A percentile compares a stretch with the other conserved stretches of the same genome.
Evolutionary conservation across 257 asterid genomes (phyloP).

Genomic region (Eustoma russellianum): DNA sequence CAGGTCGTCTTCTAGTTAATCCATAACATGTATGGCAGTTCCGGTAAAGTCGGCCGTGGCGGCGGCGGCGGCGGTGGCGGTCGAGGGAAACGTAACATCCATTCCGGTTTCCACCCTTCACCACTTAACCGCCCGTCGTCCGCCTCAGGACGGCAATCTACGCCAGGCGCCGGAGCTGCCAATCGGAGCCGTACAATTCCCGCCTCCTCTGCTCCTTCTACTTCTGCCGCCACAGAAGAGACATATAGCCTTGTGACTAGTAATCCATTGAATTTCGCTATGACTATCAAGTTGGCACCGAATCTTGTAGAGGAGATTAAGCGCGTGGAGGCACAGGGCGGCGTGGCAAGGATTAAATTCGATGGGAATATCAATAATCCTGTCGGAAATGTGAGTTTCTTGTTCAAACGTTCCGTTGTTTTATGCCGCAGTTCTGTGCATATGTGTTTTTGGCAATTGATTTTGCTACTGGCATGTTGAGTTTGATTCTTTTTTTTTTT

Average conservation of each 20-base stretch:
- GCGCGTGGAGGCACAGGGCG: conserved; percentile 81
- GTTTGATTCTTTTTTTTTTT: no score
- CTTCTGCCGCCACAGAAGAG: conserved; percentile 28
- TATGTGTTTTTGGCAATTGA: no score
- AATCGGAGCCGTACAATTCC: conserved; percentile 38
- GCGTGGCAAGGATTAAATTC: conserved; percentile 65
- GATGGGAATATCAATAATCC: conserved; percentile 67
- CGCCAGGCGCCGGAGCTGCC: conserved; percentile 29
- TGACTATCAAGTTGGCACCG: conserved; percentile 77
- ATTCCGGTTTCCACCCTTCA: conserved; percentile 43
- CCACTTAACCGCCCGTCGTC: conserved; percentile 46
- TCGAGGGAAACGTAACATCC: conserved; percentile 42
- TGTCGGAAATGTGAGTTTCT: conserved; percentile 67
- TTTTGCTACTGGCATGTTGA: not conserved
- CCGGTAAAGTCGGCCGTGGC: conserved; percentile 71
- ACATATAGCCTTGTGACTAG: conserved; percentile 64
- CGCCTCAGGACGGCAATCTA: conserved; percentile 39
- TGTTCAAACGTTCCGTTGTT: conserved; percentile 5
- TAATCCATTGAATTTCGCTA: conserved; percentile 73
- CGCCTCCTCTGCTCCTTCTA: conserved; percentile 24
- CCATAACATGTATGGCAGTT: conserved; percentile 45
- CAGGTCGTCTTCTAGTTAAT: no score
- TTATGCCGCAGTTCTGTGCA: not conserved
- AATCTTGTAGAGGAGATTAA: conserved; percentile 98
- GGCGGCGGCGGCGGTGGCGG: conserved; percentile 48